Conservation (phyloP, 1,284 basidiomycete species). For the Hypsizygus ulmarius region DNA sequence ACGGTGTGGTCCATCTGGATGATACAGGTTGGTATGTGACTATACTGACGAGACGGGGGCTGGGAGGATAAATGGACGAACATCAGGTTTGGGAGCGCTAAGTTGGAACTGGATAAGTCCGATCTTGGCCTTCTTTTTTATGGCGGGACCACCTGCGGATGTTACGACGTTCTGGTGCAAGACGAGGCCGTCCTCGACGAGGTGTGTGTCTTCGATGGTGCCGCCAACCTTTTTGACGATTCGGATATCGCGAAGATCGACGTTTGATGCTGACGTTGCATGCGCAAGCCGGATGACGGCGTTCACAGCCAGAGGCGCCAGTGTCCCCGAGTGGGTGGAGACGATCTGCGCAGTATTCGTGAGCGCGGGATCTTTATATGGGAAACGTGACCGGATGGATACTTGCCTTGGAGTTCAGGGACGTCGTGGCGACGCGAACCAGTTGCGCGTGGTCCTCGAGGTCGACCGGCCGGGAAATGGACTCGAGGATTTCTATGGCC, state of each 20-base stretch:
- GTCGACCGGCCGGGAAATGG: conserved; percentile 92
- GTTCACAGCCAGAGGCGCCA: conserved; percentile 92
- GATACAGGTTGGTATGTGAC: conserved; percentile 8
- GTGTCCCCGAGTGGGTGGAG: conserved; percentile 96
- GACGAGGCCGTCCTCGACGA: conserved; percentile 95
- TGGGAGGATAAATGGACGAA: conserved; percentile 39
- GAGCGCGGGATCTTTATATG: conserved; percentile 4
- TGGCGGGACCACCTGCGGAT: conserved; percentile 88
- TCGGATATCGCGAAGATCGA: conserved; percentile 95
- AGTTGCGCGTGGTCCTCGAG: conserved; percentile 86
- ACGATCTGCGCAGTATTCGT: conserved; percentile 68
- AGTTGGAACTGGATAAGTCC: conserved; percentile 99
- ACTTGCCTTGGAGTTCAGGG: conserved; percentile 90
- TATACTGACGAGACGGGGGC: conserved; percentile 8
- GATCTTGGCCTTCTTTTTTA: conserved; percentile 99
- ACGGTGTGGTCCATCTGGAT: conserved; percentile 99
- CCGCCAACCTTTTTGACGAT: conserved; percentile 99
- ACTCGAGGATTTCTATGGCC: conserved; percentile 91
- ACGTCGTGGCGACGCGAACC: conserved; percentile 93
- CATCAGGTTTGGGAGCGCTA: conserved; percentile 96
- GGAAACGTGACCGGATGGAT: background rate
- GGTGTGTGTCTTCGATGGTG: conserved; percentile 98
- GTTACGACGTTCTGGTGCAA: conserved; percentile 94
- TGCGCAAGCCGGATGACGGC: conserved; percentile 78
- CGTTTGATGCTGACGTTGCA: too few relatives aligned